Base-by-base conservation (phyloP, 1,284 basidiomycete genomes). In the Phellinidium pouzarii region DNA sequence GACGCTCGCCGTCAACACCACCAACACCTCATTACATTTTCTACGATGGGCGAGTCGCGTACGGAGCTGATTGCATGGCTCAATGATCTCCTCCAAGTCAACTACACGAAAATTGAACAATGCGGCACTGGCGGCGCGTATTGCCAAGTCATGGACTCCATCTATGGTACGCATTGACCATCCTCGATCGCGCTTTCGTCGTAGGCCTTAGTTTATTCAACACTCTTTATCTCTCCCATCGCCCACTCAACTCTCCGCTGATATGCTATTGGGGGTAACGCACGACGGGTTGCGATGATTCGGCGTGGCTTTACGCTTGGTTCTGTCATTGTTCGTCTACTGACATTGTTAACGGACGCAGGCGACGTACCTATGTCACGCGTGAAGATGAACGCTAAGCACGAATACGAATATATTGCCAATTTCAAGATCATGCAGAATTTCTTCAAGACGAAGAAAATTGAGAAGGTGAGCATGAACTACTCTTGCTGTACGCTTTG, bases 361-460 rank as follows among this genome's bases (percentile, higher is more conserved):
- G 91, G 87, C 59, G 91, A 96, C 71, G 61, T 96, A 0, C 91
- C 91, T 11, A 92, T 96, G 90, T 60, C 68, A 20, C 78, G 86
- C 54, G 90, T 96, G 61, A 96, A 95, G 76, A 89, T 94, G 80
- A 86, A 85, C 68, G 91, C 94, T 38, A 91, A 82, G 71, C 92
- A 94, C 67, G 93, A 97, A 68, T 98, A 97, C 72, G 94, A 98
- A 71, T 97, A 84, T 67, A 73, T 98, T 54, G 86, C 84, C 47
- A 99, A 99, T 73, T 97, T 84, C 78, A 98, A 98, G 71, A 79
- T 98, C 62, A 73, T 99, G 63, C 94, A 97, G 68, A 88, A 87
- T 66, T 66, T 80, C 37, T 95, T 97, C 80, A 89, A 90, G 65
- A 64, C 75, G 17, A 87, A 95, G 70, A 87, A 91, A 68, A 88